Conservation (phyloP, 305 asterid species). For the Plantago coronopus region DNA sequence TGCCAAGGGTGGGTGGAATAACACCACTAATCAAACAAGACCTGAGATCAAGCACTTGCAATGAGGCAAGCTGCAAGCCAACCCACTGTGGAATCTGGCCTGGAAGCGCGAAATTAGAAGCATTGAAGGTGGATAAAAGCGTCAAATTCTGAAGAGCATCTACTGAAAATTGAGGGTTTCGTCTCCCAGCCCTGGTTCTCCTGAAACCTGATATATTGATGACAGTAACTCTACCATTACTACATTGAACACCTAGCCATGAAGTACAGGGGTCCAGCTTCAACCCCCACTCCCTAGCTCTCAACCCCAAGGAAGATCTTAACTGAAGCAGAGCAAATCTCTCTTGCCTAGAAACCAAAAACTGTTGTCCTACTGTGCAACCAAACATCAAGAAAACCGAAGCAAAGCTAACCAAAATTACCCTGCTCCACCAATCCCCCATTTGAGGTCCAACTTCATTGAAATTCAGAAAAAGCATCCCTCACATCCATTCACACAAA, state of each 20-base stretch:
- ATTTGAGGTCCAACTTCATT: slow-evolving; percentile 44
- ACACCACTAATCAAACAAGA: slow-evolving; percentile 43
- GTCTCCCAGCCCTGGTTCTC: slow-evolving; percentile 54
- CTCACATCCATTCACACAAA: too few species aligned
- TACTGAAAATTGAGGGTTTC: slow-evolving; percentile 53
- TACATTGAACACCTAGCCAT: slow-evolving; percentile 67
- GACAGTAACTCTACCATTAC: slow-evolving; percentile 47
- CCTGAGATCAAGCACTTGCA: slow-evolving; percentile 59
- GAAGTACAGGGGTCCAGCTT: slow-evolving; percentile 59
- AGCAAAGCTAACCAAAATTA: slow-evolving; percentile 22
- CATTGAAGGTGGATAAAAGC: slow-evolving; percentile 38
- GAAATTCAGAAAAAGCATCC: slow-evolving; percentile 19
- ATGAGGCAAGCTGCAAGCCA: slow-evolving; percentile 32
- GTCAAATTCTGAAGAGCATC: slow-evolving; percentile 47
- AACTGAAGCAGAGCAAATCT: slow-evolving; percentile 44
- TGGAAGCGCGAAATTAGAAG: slow-evolving; percentile 39
- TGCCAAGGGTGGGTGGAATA: slow-evolving; percentile 45
- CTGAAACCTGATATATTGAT: slow-evolving; percentile 56
- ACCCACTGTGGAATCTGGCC: slow-evolving; percentile 55
- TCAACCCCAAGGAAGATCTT: slow-evolving; percentile 55
- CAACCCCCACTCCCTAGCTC: slow-evolving; percentile 66
- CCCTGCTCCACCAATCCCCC: slow-evolving; percentile 40
- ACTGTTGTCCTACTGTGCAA: slow-evolving; percentile 33
- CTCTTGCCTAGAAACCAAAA: slow-evolving; percentile 28
- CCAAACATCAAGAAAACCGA: slow-evolving; percentile 32